These are phyloP conservation scores for Amphichorda felina DNA, from an alignment of 2,329 filamentous ascomycete genomes.

Conservation along the genomic window DNA sequence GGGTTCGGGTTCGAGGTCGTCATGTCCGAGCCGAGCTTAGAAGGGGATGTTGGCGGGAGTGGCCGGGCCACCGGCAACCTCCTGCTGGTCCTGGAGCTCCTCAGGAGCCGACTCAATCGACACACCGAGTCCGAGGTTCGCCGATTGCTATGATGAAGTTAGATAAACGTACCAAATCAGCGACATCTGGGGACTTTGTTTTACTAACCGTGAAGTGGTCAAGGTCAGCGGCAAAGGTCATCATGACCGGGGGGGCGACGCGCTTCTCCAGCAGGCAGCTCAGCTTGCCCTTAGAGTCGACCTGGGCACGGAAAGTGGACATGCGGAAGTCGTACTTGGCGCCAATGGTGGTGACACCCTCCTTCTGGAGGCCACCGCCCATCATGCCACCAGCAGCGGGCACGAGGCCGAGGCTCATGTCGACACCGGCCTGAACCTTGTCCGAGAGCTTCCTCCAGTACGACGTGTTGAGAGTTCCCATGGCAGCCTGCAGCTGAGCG, in stretches of 20 bases:
- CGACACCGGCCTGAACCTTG: conserved; percentile 91
- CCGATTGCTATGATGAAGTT: conserved; percentile 58
- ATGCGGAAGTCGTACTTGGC: conserved; percentile 98
- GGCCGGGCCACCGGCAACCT: conserved; percentile 30
- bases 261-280: conserved; percentile 91
- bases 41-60: conserved; percentile 49
- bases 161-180: conserved; percentile 13
- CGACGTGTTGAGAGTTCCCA: conserved; percentile 77
- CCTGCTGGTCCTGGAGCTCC: conserved; percentile 78
- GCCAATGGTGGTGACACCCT: conserved; percentile 83
- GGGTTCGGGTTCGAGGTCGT: no score
- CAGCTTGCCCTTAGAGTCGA: conserved; percentile 90
- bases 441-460: conserved; percentile 93
- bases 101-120: conserved; percentile 80
- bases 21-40: no score
- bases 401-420: conserved; percentile 79
- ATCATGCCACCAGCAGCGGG: conserved; percentile 56
- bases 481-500: conserved; percentile 69
- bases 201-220: conserved; percentile 82
- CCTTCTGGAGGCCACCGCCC: conserved; percentile 65
- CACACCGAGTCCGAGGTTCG: conserved; percentile 89
- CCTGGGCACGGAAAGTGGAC: conserved; percentile 88
- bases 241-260: conserved; percentile 79
- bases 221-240: conserved; percentile 94
- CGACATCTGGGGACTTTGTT: conserved; percentile 8